Evolutionary conservation across 805 yeast genomes (phyloP), one percentile per base, ranked within the genome.

Genomic region (Zygotorulaspora chibaensis): DNA sequence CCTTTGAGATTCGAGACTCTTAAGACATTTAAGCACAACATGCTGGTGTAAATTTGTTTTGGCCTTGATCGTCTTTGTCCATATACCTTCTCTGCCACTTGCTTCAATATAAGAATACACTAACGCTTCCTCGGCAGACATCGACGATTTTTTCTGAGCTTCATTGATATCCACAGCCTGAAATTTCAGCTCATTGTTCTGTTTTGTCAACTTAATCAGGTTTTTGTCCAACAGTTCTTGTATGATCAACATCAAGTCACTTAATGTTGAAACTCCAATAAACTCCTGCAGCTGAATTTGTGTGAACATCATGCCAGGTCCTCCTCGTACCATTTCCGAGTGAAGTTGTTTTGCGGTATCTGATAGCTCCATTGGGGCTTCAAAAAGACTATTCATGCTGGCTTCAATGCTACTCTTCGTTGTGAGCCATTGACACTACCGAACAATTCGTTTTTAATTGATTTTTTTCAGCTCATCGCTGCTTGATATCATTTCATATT

Each of bases 81-180:
- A 90, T 43, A 90, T 88, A 37, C 97, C 97, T 67, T 90, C 97
- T 65, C 98, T 74, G 3, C 93, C 96, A 7, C 95, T 78, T 0
- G 95, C 95, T 59, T 87, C 96, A 52, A 91, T 91, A 59, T 89
- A 84, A 1, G 93, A 83, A 62, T 91, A 91, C 23, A 91, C 84
- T 78, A 91, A 79, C 18, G 90, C 83, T 67, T 93, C 98, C 58
- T 93, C 99, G 25, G 83, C 77, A 8, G 77, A 62, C 96, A 91
- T 89, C 31, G 80, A 75, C 20, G 82, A 73, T 50, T 87, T 79
- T 59, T 86, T 87, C 23, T 70, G 76, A 8, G 97, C 96, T 51
- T 89, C 96, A 10, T 76, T 70, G 34, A 73, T 67, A 6, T 82
- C 74, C 2, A 87, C 84, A 1, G 90, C 88, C 61, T 84, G 86